Conservation (phyloP, 768 basidiomycete species). For the Boletus subparvulus region DNA sequence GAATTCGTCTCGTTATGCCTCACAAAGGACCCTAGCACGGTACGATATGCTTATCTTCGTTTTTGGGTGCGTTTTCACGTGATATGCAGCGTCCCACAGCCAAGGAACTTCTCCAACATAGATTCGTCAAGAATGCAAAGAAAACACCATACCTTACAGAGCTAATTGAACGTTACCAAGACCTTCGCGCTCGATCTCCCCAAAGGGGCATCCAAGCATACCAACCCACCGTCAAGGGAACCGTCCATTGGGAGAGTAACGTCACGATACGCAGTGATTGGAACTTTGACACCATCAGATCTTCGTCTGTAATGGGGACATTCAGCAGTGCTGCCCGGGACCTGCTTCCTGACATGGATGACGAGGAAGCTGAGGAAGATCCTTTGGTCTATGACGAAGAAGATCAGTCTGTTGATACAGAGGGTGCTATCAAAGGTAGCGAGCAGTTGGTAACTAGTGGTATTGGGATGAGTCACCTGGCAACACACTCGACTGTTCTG, state of each 20-base stretch:
- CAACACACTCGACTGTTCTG: slow-evolving; percentile 69
- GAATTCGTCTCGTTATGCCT: slow-evolving; percentile 90
- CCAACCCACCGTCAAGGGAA: slow-evolving; percentile 58
- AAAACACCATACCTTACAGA: slow-evolving; percentile 84
- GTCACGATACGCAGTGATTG: slow-evolving; percentile 88
- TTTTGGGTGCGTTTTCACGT: slow-evolving; percentile 10
- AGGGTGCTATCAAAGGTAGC: slow-evolving; percentile 64
- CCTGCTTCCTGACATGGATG: slow-evolving; percentile 58
- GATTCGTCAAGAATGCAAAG: slow-evolving; percentile 83
- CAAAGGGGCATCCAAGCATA: slow-evolving; percentile 53
- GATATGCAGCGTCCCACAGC: slow-evolving; percentile 79
- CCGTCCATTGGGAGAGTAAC: slow-evolving; percentile 64
- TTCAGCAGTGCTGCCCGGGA: slow-evolving; percentile 73
- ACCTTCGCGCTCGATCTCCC: slow-evolving; percentile 64
- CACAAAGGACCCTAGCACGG: slow-evolving; percentile 85
- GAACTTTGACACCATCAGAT: slow-evolving; percentile 89
- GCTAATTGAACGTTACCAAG: slow-evolving; percentile 84
- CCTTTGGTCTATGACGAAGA: slow-evolving; percentile 41
- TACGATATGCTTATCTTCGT: slow-evolving; percentile 37
- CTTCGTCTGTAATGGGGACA: slow-evolving; percentile 73
- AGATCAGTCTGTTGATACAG: slow-evolving; percentile 59
- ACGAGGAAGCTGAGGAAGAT: slow-evolving; percentile 49
- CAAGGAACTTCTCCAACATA: slow-evolving; percentile 89
- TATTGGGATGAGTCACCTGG: slow-evolving; percentile 52
- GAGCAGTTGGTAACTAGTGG: slow-evolving; percentile 41